Percentiles rank a stretch among this genome's conserved stretches.
Conservation (phyloP, 768 basidiomycete species). For the Wakefieldia striispora region DNA sequence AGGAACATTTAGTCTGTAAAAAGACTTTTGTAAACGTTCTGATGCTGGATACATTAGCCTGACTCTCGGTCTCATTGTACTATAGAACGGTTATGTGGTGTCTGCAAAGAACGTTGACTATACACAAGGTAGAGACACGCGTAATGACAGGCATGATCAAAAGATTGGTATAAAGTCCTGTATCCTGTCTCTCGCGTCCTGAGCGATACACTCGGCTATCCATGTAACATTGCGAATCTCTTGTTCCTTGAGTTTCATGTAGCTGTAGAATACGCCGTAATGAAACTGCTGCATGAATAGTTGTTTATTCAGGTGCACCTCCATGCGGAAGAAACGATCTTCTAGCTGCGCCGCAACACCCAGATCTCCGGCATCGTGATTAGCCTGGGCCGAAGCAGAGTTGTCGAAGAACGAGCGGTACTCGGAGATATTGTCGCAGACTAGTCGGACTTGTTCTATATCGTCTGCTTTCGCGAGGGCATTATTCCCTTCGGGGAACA, state of each 20-base stretch:
- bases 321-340: conserved; percentile 91
- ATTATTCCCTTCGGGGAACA: conserved; percentile 90
- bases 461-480: conserved; percentile 92
- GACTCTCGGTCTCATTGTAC: too few species aligned
- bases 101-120: too few species aligned
- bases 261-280: conserved; percentile 88
- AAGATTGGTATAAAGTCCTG: conserved; percentile 93
- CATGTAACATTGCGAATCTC: too few species aligned
- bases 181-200: conserved; percentile 94
- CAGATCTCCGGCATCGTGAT: conserved; percentile 40
- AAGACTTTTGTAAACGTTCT: too few species aligned
- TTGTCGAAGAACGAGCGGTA: conserved; percentile 93
- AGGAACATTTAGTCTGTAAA: too few species aligned
- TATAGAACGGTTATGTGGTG: too few species aligned
- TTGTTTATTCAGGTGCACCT: conserved; percentile 92
- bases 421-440: conserved; percentile 85
- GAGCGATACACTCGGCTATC: conserved; percentile 90
- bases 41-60: too few species aligned
- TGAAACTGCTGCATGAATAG: conserved; percentile 98
- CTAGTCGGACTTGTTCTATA: conserved; percentile 84
- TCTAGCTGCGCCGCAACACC: conserved; percentile 71
- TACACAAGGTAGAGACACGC: not conserved
- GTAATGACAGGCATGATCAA: conserved; percentile 35
- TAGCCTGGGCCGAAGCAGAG: conserved; percentile 35
- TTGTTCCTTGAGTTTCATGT: conserved; percentile 72